Base-by-base conservation (phyloP, 1,139 yeast genomes). In the Tardiomyces digboiensis region DNA sequence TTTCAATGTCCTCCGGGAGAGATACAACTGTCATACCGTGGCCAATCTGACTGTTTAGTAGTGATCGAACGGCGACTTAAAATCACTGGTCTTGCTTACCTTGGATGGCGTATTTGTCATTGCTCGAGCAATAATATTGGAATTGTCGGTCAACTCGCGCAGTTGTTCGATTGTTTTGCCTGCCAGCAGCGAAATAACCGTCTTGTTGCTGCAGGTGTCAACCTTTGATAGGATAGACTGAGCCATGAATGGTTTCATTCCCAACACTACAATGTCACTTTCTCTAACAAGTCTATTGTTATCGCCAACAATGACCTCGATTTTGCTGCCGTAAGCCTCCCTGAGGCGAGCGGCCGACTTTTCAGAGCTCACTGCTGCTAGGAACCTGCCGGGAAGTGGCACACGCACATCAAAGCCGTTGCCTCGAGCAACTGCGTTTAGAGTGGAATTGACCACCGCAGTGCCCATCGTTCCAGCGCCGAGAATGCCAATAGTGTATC, bases 381-480 rank as follows among this genome's bases (percentile, higher is more conserved):
- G 74, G 60, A 88, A 81, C 56, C 72, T 76, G 33, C 72, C 62
- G 23, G 97, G 97, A 48, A 68, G 68, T n/a, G 79, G 76, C n/a
- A 67, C 67, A 48, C 63, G 52, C n/a, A 44, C 49, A 38, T 46
- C 47, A 20, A 49, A 43, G 29, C 45, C 51, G 6, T 53, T 51
- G 29, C 52, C 58, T 38, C 59, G 57, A 39, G 58, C 62, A 40
- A 69, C 65, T n/a, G 70, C 65, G 40, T 69, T 67, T 47, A 76
- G 72, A 44, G 89, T 82, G 19, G 97, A 95, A 14, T 87, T 74
- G 37, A 85, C 75, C 40, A 91, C 87, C n/a, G 98, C 97, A 26
- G 93, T 83, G 47, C 98, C 97, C 91, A 91, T 86, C 46, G 86
- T 89, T 46, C 99, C 99, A 56, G 95, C 80, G 39, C 97, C 99